Evolutionary conservation across 768 basidiomycete genomes (phyloP), one percentile per base, ranked within the genome.

Genomic region (Hydnomerulius pinastri): DNA sequence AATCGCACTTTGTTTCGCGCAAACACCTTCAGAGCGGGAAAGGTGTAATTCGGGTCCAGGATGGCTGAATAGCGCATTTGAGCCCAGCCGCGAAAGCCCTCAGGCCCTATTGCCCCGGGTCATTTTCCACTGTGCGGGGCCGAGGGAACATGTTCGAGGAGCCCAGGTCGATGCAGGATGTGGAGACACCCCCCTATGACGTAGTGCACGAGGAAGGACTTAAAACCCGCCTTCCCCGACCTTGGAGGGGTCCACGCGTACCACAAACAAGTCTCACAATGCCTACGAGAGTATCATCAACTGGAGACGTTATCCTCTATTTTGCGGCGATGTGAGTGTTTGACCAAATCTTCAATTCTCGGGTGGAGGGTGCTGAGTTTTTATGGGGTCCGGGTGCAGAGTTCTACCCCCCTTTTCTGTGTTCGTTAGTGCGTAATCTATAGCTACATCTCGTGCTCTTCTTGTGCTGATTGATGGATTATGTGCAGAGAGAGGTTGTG

Each of bases 251-350:
- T 8, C 29, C 29, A 30, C 29, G 7, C 7, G 29, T 13, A 7
- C 29, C 13, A 30, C 8, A 30, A 30, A 30, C 29, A 30, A 30
- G 13, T 50, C 21, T n/a, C n/a, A 46, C 13, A 52, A 67, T 67
- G 65, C 32, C 66, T 20, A 30, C 42, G 4, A 55, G 54, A 15
- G 63, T 62, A 18, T 68, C 65, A 17, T 58, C 73, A 6, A 67
- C 47, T 20, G 41, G 52, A 6, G 64, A 74, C 55, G 64, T 76
- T 8, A 52, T 71, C 37, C 69, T 75, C 10, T 76, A 75, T 56
- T 64, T 75, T 32, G 42, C 69, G 10, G 69, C 68, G 9, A 57
- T 70, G 69, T 70, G 47, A 32, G 66, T 33, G 36, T 37, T 13
- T 2, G 23, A 13, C 17, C 3, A 15, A 23, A 23, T 47, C 20